Percentiles rank a stretch among this genome's conserved stretches.
These are phyloP conservation scores for Aurinia saxatilis DNA, from an alignment of 345 rosid species.

Conservation along the genomic window DNA sequence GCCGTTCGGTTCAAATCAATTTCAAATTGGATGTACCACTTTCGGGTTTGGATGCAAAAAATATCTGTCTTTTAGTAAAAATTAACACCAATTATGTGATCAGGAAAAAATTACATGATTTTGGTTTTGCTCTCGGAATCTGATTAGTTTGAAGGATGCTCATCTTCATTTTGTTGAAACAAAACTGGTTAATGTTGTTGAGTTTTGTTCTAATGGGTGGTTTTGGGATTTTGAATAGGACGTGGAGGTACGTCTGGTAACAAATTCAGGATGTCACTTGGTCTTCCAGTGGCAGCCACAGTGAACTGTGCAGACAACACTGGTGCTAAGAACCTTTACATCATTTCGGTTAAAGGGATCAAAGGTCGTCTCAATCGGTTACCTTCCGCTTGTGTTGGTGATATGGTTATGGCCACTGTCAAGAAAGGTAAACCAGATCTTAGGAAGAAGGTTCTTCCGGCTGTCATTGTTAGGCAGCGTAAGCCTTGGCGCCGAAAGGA, in stretches of 20 bases:
- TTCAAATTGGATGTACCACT: no score
- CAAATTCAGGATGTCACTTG: slow-evolving; percentile 95
- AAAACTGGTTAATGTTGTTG: neutral
- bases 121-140: no score
- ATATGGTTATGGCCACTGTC: slow-evolving; percentile 96
- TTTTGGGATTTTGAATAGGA: slow-evolving; percentile 32
- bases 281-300: slow-evolving; percentile 95
- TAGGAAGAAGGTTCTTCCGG: slow-evolving; percentile 93
- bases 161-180: neutral
- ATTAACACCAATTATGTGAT: no score
- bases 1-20: neutral
- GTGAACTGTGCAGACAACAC: slow-evolving; percentile 97
- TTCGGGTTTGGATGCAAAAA: neutral
- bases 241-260: slow-evolving; percentile 92
- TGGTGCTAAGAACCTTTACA: slow-evolving; percentile 90
- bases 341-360: slow-evolving; percentile 92
- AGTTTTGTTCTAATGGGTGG: neutral
- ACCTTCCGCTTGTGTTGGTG: slow-evolving; percentile 93
- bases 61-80: no score
- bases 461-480: slow-evolving; percentile 90
- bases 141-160: neutral
- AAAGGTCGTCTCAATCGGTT: slow-evolving; percentile 83
- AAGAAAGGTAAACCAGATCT: slow-evolving; percentile 96
- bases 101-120: no score
- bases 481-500: slow-evolving; percentile 99